Conservation (phyloP, 192 early-diverging fungal species). For the Dimargaris xerosporica region DNA sequence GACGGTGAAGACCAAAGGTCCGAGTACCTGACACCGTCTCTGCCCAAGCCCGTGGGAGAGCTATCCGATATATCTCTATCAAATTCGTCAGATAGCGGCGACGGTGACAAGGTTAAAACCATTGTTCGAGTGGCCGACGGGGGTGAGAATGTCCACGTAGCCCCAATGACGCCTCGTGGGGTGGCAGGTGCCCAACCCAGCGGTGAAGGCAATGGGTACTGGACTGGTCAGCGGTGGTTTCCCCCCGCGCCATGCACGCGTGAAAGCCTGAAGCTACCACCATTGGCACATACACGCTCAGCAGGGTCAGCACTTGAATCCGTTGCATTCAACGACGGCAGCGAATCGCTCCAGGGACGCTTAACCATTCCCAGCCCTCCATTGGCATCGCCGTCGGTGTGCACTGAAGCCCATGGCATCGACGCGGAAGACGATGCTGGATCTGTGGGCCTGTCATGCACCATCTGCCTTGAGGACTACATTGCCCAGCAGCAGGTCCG, state of each 20-base stretch:
- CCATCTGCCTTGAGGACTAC: constrained; percentile 1
- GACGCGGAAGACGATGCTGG: too few species aligned
- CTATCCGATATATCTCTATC: background rate
- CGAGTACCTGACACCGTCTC: background rate
- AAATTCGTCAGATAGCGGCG: background rate
- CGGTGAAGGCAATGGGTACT: too few species aligned
- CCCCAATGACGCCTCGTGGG: too few species aligned
- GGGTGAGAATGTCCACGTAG: too few species aligned
- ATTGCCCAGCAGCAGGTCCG: background rate
- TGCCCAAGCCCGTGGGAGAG: background rate
- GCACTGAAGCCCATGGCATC: too few species aligned
- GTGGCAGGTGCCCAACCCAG: too few species aligned
- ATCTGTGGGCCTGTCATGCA: background rate
- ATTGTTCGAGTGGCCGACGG: too few species aligned
- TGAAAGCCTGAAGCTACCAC: too few species aligned
- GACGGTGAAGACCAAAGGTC: too few species aligned
- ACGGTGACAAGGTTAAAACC: too few species aligned
- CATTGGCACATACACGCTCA: background rate
- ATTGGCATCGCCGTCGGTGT: background rate
- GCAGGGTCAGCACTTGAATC: background rate
- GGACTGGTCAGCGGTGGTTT: too few species aligned
- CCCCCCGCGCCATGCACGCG: too few species aligned
- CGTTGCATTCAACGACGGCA: background rate
- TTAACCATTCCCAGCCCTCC: background rate
- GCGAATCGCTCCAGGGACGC: background rate